Conservation (phyloP, 2,329 filamentous ascomycete species). For the Pseudogymnoascus sp. region DNA sequence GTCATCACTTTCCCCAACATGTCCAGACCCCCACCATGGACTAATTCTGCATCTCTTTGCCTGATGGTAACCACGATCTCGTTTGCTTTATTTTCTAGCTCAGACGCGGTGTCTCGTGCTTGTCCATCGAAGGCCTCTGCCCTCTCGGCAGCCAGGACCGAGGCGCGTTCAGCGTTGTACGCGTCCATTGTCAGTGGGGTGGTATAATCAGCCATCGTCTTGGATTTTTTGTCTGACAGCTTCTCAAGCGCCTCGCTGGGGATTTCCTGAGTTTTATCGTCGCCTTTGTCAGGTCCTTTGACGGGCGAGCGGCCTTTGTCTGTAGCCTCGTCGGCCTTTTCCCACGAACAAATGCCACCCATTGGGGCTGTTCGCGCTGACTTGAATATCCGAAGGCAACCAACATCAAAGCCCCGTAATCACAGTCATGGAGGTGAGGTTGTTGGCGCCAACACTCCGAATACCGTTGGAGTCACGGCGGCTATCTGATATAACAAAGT, state of each 20-base stretch:
- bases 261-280: background rate
- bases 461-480: background rate
- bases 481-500: background rate
- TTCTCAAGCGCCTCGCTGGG: background rate
- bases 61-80: conserved; percentile 23
- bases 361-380: background rate
- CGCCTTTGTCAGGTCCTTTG: background rate
- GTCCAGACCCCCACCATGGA: conserved; percentile 16
- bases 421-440: background rate
- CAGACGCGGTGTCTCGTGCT: conserved; percentile 16
- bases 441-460: background rate
- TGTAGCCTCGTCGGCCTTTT: background rate
- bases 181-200: background rate
- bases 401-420: background rate
- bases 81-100: conserved; percentile 22
- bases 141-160: conserved; percentile 20
- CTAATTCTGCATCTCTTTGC: conserved; percentile 21
- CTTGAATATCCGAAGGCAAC: background rate
- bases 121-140: conserved; percentile 24
- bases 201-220: background rate
- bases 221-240: background rate
- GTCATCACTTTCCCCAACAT: background rate
- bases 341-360: conserved; percentile 2
- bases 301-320: background rate
- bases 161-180: conserved; percentile 3